A percentile compares a stretch with the other conserved stretches of the same genome.
phyloP scores from a whole-genome alignment of 495 filamentous ascomycete species.

The Paragyromitra xinjiangensis region DNA sequence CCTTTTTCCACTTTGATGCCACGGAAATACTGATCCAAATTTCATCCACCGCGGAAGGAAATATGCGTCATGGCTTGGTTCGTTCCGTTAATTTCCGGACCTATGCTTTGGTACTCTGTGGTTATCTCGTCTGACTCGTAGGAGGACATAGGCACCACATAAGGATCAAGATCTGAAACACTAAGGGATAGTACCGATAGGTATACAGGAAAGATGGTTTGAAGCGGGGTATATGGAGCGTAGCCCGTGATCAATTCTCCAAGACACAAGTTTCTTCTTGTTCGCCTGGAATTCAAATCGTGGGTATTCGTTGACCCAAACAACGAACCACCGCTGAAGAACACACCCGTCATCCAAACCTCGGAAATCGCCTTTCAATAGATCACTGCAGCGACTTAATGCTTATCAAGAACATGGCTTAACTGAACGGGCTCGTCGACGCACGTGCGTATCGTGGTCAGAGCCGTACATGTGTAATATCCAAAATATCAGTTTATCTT shows the following conservation, averaged over 20 bases:
- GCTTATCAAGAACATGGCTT: background rate
- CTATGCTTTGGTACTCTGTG: background rate
- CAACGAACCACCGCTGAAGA: background rate
- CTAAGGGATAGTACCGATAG: background rate
- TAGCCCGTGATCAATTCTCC: background rate
- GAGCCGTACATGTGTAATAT: background rate
- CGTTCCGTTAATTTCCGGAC: background rate
- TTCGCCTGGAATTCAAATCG: background rate
- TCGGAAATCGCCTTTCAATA: background rate
- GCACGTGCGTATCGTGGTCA: background rate
- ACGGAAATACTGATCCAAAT: background rate
- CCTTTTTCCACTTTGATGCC: background rate
- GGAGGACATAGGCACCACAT: background rate
- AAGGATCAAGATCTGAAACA: background rate
- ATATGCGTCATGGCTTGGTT: background rate
- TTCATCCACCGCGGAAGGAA: background rate
- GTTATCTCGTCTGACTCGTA: background rate
- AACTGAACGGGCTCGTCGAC: background rate
- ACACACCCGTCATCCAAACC: background rate
- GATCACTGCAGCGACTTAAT: background rate
- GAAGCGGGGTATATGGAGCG: background rate
- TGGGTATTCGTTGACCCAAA: background rate
- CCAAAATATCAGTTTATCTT: constrained; percentile 13
- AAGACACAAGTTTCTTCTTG: background rate
- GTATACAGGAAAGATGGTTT: no score